Percentiles rank a stretch among this genome's conserved stretches.
Evolutionary conservation across 257 asterid species (phyloP).

Genomic region (Solanum boliviense): DNA sequence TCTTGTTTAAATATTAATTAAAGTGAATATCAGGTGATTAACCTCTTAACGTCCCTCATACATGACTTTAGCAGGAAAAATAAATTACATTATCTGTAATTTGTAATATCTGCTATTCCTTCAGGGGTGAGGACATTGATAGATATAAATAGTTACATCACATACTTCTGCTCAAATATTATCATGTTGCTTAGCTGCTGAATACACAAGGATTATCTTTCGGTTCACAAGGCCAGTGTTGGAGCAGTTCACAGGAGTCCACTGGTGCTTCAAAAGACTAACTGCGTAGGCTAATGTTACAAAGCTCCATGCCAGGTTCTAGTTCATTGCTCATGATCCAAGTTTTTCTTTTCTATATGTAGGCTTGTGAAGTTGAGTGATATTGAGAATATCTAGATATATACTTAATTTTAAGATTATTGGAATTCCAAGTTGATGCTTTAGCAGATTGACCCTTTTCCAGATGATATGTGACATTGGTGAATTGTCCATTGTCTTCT

Average conservation of each 20-base stretch:
- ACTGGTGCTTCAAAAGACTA: neutral
- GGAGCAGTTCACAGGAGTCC: neutral
- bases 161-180: neutral
- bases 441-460: neutral
- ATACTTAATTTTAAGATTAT: neutral
- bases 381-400: neutral
- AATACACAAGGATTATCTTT: neutral
- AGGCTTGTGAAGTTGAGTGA: neutral
- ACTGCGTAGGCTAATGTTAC: neutral
- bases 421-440: neutral
- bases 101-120: neutral
- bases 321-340: neutral
- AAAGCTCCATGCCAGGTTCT: neutral
- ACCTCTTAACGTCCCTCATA: neutral
- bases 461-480: neutral
- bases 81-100: neutral
- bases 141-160: neutral
- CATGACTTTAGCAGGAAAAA: neutral
- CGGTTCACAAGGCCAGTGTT: neutral
- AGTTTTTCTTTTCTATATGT: no score
- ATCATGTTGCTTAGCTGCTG: neutral
- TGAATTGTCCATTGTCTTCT: neutral
- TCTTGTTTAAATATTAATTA: neutral
- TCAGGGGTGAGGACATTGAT: neutral
- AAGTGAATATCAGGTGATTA: neutral